Percentiles rank a stretch among this genome's conserved stretches.
Conservation (phyloP, 257 asterid genomes). For the Lithospermum erythrorhizon region DNA sequence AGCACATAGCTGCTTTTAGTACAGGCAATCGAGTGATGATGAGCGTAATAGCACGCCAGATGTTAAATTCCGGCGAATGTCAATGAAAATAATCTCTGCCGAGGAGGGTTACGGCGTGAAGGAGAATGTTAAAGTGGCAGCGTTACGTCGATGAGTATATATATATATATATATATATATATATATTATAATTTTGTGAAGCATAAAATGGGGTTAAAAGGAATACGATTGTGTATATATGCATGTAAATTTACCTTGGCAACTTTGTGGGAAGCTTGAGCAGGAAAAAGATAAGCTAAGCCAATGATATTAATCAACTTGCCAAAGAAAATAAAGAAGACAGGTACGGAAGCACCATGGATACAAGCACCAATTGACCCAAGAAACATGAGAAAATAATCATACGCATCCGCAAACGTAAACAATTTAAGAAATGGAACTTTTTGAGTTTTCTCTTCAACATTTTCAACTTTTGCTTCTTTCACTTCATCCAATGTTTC, state of each 20-base stretch:
- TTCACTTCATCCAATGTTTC: conserved; percentile 1
- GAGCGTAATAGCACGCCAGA: no score
- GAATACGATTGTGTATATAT: no score
- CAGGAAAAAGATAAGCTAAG: conserved; percentile 74
- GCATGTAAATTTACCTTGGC: conserved; percentile 36
- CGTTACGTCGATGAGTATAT: no score
- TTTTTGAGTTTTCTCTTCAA: conserved; percentile 5
- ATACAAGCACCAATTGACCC: conserved; percentile 82
- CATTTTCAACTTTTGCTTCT: conserved; percentile 7
- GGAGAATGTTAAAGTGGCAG: no score
- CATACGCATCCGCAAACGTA: conserved; percentile 63
- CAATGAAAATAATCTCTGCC: no score
- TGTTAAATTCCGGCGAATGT: no score
- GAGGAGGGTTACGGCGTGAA: no score
- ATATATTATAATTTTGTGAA: no score
- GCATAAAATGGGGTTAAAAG: no score
- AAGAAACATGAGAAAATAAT: conserved; percentile 55
- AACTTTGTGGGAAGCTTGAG: conserved; percentile 68
- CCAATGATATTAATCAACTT: conserved; percentile 79
- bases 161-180: no score
- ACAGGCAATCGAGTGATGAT: no score
- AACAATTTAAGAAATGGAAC: conserved; percentile 52
- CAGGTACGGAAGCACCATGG: conserved; percentile 96
- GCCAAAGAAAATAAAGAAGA: conserved; percentile 91
- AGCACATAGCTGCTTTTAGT: no score